Evolutionary conservation across 1,139 yeast genomes (phyloP).

Genomic region (Blastobotrys capitulatus): DNA sequence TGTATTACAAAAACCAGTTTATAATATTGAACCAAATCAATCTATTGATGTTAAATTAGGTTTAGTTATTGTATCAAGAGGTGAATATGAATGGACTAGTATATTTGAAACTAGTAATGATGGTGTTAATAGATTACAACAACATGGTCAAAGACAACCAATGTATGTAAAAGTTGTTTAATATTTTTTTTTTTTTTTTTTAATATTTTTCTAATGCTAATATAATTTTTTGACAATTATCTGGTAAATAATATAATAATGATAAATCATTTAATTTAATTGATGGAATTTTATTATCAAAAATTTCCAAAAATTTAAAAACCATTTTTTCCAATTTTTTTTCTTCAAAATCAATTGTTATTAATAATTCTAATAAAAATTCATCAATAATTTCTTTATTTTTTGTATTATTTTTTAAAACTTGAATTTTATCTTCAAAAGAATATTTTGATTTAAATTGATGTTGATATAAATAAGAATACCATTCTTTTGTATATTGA

Average conservation of each 20-base stretch:
- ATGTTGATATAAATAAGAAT: not conserved
- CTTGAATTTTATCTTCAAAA: too few species aligned
- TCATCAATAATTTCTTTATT: not conserved
- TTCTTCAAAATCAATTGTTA: not conserved
- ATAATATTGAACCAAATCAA: slow-evolving; percentile 41
- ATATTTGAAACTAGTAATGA: slow-evolving; percentile 45
- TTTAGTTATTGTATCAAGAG: slow-evolving; percentile 58
- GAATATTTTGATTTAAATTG: too few species aligned
- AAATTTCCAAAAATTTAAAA: not conserved
- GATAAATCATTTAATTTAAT: not conserved
- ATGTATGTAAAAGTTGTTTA: slow-evolving; percentile 31
- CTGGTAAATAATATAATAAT: not conserved
- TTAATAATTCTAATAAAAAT: not conserved
- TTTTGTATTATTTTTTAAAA: too few species aligned
- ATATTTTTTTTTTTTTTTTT: not conserved
- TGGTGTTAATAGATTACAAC: slow-evolving; percentile 20
- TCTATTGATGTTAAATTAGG: slow-evolving; percentile 43
- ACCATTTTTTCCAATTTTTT: not conserved
- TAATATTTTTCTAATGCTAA: not conserved
- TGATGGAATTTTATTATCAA: not conserved
- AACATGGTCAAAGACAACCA: slow-evolving; percentile 34
- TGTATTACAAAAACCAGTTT: slow-evolving; percentile 50
- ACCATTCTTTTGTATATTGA: not conserved
- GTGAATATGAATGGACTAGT: slow-evolving; percentile 77
- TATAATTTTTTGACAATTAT: not conserved